phyloP scores from a whole-genome alignment of 208 protist species.

The Leishmania turanica region DNA sequence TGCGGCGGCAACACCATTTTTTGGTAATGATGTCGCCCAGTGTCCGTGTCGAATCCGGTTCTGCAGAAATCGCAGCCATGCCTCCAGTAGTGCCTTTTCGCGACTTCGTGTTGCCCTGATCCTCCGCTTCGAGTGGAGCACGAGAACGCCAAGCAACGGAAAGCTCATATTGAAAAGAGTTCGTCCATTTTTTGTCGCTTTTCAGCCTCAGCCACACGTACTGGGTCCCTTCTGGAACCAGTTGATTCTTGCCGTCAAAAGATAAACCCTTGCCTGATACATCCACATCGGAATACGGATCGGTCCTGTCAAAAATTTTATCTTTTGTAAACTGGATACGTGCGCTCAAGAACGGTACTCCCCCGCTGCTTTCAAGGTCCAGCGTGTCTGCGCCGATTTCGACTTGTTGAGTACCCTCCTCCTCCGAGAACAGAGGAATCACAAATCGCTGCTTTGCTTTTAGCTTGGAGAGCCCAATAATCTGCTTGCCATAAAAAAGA shows the following conservation, averaged over 20 bases:
- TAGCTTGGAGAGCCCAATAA: conserved; percentile 8
- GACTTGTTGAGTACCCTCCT: conserved; percentile 10
- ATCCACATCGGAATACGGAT: conserved; percentile 17
- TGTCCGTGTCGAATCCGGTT: conserved; percentile 16
- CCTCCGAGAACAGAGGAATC: conserved; percentile 33
- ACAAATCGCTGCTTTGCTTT: conserved; percentile 39
- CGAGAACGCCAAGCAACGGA: conserved; percentile 43
- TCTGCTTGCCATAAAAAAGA: conserved; percentile 38
- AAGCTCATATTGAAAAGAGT: conserved; percentile 43
- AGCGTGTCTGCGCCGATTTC: conserved; percentile 12
- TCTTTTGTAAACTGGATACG: conserved; percentile 13
- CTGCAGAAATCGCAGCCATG: neutral
- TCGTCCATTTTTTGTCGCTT: conserved; percentile 54
- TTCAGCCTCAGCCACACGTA: conserved; percentile 67
- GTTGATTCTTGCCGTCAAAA: conserved; percentile 27
- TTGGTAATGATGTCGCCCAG: conserved; percentile 68
- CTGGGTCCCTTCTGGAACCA: conserved; percentile 51
- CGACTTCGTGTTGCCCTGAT: conserved; percentile 14
- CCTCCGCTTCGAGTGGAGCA: conserved; percentile 19
- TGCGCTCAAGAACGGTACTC: conserved; percentile 4
- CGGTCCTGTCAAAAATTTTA: conserved; percentile 7
- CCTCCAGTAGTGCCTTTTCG: conserved; percentile 6
- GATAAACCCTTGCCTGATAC: conserved; percentile 7
- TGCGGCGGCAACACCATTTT: conserved; percentile 66
- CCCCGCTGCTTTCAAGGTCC: neutral